A percentile compares a stretch with the other conserved stretches of the same genome.
phyloP scores from a whole-genome alignment of 495 filamentous ascomycete genomes.

The Staphylotrichum longicolle region DNA sequence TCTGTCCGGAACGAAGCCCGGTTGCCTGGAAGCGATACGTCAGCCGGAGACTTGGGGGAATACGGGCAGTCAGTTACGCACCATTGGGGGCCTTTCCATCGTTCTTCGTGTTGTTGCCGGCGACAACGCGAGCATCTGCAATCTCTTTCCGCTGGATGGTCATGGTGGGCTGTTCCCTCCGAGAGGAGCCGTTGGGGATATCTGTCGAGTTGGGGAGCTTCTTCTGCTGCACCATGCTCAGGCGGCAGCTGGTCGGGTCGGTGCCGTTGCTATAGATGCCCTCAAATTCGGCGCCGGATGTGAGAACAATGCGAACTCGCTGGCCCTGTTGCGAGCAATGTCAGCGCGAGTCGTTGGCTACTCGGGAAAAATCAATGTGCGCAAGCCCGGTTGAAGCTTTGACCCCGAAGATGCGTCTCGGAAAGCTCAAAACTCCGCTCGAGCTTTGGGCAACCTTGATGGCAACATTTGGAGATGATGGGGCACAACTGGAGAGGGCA shows the following conservation, averaged over 20 bases:
- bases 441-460: conserved; percentile 10
- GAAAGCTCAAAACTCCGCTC: background rate
- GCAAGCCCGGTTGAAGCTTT: conserved; percentile 1
- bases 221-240: conserved; percentile 80
- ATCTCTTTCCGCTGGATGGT: conserved; percentile 77
- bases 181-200: conserved; percentile 43
- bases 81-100: conserved; percentile 66
- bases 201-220: conserved; percentile 43
- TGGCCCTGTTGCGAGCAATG: conserved; percentile 55
- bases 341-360: conserved; percentile 24
- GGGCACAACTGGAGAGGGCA: conserved; percentile 2
- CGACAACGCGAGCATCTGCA: conserved; percentile 60
- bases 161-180: conserved; percentile 59
- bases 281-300: conserved; percentile 68
- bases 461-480: conserved; percentile 1
- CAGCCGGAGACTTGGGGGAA: background rate
- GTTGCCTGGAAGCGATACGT: conserved; percentile 33
- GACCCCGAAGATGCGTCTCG: background rate
- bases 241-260: conserved; percentile 59
- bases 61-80: conserved; percentile 35
- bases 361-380: background rate
- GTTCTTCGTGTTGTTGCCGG: conserved; percentile 42
- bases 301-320: conserved; percentile 62
- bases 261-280: conserved; percentile 61
- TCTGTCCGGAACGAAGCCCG: conserved; percentile 75